Conservation (phyloP, 1,284 basidiomycete genomes). For the Coniferiporia weirii region DNA sequence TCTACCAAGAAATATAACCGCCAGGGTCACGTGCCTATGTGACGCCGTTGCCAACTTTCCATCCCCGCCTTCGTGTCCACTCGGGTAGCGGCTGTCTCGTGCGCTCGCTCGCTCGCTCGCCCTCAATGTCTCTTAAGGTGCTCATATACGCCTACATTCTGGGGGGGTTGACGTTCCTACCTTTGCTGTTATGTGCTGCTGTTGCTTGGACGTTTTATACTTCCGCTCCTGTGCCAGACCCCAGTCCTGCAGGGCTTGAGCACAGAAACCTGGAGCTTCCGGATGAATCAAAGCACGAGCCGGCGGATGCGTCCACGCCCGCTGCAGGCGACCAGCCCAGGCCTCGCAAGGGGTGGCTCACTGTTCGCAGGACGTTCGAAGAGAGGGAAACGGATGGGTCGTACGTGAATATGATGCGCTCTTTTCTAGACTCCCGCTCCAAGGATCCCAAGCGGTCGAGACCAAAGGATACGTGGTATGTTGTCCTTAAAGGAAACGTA, state of each 20-base stretch:
- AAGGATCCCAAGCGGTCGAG: constrained; percentile 73
- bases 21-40: too few species aligned
- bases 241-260: constrained; percentile 39
- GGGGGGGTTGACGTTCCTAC: constrained; percentile 83
- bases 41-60: too few species aligned
- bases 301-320: not conserved
- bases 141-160: constrained; percentile 79
- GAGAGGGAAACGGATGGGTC: constrained; percentile 54
- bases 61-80: too few species aligned
- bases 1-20: too few species aligned
- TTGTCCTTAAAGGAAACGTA: constrained; percentile 82
- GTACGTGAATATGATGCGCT: constrained; percentile 65
- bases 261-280: constrained; percentile 25
- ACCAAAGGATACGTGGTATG: constrained; percentile 87
- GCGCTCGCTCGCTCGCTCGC: not conserved
- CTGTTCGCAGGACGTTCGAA: constrained; percentile 76
- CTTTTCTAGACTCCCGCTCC: constrained; percentile 68
- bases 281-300: constrained; percentile 26
- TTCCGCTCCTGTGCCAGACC: constrained; percentile 66
- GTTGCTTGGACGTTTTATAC: constrained; percentile 68
- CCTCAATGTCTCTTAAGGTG: constrained; percentile 56
- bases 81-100: too few species aligned
- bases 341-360: constrained; percentile 79
- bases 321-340: constrained; percentile 48
- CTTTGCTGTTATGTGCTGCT: constrained; percentile 55